Evolutionary conservation across 2,329 filamentous ascomycete genomes (phyloP).

Genomic region (Penicillium crustosum): DNA sequence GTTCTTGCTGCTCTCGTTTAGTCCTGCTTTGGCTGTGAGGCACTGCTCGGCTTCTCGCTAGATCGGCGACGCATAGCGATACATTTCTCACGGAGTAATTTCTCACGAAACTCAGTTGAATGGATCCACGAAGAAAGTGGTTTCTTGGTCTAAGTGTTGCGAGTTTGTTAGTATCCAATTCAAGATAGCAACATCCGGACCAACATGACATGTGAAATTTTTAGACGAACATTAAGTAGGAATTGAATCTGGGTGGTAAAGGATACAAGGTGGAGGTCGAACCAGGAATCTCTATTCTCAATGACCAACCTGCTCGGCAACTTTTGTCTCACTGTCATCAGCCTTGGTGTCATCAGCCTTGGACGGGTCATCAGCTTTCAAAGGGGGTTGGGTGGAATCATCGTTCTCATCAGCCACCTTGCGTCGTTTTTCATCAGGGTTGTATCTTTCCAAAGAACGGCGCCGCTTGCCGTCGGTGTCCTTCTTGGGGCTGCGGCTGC

Average conservation of each 20-base stretch:
- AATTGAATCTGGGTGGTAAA: not conserved
- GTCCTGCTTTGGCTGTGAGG: constrained; percentile 4
- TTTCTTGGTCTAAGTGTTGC: constrained; percentile 10
- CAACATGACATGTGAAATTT: not conserved
- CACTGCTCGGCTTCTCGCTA: constrained; percentile 28
- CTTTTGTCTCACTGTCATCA: constrained; percentile 24
- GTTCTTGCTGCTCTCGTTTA: not conserved
- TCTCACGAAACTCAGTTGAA: constrained; percentile 39
- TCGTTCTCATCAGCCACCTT: constrained; percentile 42
- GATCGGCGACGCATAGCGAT: constrained; percentile 35
- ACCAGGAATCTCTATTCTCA: constrained; percentile 12
- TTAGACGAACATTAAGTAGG: constrained; percentile 14
- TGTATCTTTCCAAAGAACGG: constrained; percentile 48
- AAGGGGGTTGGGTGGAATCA: constrained; percentile 15
- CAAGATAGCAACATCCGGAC: not conserved
- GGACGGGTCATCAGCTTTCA: not conserved
- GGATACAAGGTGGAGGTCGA: constrained; percentile 6
- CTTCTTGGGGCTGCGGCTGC: constrained; percentile 28
- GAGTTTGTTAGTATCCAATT: not conserved
- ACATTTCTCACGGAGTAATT: constrained; percentile 39
- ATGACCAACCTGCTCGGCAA: constrained; percentile 36
- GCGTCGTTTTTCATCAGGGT: constrained; percentile 44
- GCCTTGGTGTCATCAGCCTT: constrained; percentile 8
- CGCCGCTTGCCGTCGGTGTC: constrained; percentile 41
- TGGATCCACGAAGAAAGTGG: constrained; percentile 25